These are phyloP conservation scores for Lactifluus volemus DNA, from an alignment of 768 basidiomycete genomes.

Conservation along the genomic window DNA sequence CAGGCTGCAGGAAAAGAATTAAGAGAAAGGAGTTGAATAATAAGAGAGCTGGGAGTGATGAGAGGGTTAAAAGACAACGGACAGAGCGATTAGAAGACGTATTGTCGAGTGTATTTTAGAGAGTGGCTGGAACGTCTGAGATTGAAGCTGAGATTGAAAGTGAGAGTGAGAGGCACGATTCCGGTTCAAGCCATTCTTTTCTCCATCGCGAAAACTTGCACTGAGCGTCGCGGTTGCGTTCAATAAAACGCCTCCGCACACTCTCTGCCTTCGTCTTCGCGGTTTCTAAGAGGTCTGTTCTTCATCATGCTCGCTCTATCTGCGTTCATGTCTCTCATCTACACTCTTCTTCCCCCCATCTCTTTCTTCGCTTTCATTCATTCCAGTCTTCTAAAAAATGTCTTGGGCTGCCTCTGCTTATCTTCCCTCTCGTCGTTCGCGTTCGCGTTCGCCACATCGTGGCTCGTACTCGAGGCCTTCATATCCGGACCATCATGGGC, in stretches of 20 bases:
- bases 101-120: slow-evolving; percentile 30
- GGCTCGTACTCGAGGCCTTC: slow-evolving; percentile 46
- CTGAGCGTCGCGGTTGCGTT: slow-evolving; percentile 32
- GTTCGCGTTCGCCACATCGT: slow-evolving; percentile 66
- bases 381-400: slow-evolving; percentile 42
- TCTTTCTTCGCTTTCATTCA: slow-evolving; percentile 45
- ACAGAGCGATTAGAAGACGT: neutral
- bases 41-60: neutral
- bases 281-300: slow-evolving; percentile 81
- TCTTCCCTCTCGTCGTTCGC: slow-evolving; percentile 69
- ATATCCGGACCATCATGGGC: slow-evolving; percentile 49
- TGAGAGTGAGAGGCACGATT: neutral
- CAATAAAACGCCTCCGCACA: slow-evolving; percentile 31
- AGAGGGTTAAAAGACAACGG: neutral
- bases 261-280: slow-evolving; percentile 34
- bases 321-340: slow-evolving; percentile 63
- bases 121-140: slow-evolving; percentile 11
- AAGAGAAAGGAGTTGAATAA: slow-evolving; percentile 19
- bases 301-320: slow-evolving; percentile 83
- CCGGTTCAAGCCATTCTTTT: slow-evolving; percentile 22
- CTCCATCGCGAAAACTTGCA: slow-evolving; percentile 54
- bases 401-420: slow-evolving; percentile 64
- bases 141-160: slow-evolving; percentile 37
- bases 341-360: slow-evolving; percentile 40
- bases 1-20: slow-evolving; percentile 31